Conservation (phyloP, 352 stramenopile genomes). For the Elongisporangium anandrum region DNA sequence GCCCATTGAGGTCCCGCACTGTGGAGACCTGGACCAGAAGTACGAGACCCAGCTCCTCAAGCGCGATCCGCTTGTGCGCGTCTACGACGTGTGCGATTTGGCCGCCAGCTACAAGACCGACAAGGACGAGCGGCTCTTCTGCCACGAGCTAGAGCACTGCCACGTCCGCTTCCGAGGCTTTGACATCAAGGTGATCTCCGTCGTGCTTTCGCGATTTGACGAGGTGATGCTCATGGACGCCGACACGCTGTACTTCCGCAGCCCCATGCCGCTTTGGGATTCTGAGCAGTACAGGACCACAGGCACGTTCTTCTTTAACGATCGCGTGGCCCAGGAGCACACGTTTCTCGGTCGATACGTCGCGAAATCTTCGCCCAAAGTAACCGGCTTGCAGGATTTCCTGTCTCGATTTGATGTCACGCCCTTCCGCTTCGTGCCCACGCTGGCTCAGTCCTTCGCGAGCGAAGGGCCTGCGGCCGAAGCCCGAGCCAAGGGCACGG, state of each 20-base stretch:
- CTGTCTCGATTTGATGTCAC: slow-evolving; percentile 33
- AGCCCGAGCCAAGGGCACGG: slow-evolving; percentile 24
- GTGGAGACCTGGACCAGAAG: slow-evolving; percentile 20
- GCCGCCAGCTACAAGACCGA: slow-evolving; percentile 5
- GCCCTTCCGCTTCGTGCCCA: slow-evolving; percentile 28
- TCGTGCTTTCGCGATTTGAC: slow-evolving; percentile 42
- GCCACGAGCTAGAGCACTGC: slow-evolving; percentile 34
- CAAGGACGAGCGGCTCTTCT: slow-evolving; percentile 31
- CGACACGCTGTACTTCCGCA: slow-evolving; percentile 35
- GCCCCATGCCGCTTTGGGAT: slow-evolving; percentile 30
- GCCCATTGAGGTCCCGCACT: slow-evolving; percentile 28
- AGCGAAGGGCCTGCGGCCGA: slow-evolving; percentile 7
- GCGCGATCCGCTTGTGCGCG: slow-evolving; percentile 25
- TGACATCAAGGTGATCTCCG: slow-evolving; percentile 30
- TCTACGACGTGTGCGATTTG: slow-evolving; percentile 57
- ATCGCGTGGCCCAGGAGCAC: slow-evolving; percentile 33
- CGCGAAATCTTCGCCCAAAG: slow-evolving; percentile 10
- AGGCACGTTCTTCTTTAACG: slow-evolving; percentile 53
- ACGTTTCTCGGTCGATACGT: slow-evolving; percentile 28
- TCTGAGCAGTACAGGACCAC: slow-evolving; percentile 19
- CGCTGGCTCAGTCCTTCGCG: slow-evolving; percentile 18
- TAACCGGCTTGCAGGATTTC: slow-evolving; percentile 32
- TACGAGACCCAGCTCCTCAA: slow-evolving; percentile 15
- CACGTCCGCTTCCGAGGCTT: slow-evolving; percentile 42
- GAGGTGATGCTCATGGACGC: slow-evolving; percentile 52